Evolutionary conservation across 768 basidiomycete species (phyloP), one percentile per base, ranked within the genome.

Genomic region (Amanita rubescens): DNA sequence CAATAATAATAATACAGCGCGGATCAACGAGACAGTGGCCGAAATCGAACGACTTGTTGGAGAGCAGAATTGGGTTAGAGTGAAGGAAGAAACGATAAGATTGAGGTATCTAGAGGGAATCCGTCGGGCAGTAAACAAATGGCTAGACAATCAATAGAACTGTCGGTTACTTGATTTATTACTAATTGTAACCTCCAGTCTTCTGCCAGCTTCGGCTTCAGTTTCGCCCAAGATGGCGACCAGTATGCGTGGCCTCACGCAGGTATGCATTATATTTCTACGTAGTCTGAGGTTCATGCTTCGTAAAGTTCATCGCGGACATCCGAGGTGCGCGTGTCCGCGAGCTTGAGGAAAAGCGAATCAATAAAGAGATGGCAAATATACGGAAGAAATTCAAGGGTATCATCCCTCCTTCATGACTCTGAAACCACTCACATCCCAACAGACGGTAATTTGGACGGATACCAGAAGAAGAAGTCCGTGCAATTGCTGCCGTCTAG

Each of bases 301-400:
- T 8, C 47, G 19, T 56, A 25, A 41, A 96, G 94, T 96, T 98
- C 78, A 99, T 99, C 68, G 94, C 95, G 67, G 96, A 99, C 70
- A 90, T 99, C 63, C 88, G 96, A 53, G 94, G 96, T 47, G 95
- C 95, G 47, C 77, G 95, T 54, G 94, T 98, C 19, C 83, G 95
- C 51, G 96, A 99, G 68, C 73, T 98, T 49, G 96, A 99, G 66
- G 95, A 98, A 78, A 98, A 97, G 72, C 77, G 96, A 52, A 96
- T 99, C 61, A 99, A 99, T 74, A 94, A 97, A 70, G 96, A 99
- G 73, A 98, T 99, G 96, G 96, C 96, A 0, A 97, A 99, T 63
- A 99, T 99, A 58, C 78, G 96, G 56, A 95, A 96, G 77, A 93
- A 95, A 70, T 98, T 99, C 77, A 97, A 97, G 79, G 92, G 94